Base-by-base conservation (phyloP, 2,329 filamentous ascomycete species). In the Tothia fuscella region DNA sequence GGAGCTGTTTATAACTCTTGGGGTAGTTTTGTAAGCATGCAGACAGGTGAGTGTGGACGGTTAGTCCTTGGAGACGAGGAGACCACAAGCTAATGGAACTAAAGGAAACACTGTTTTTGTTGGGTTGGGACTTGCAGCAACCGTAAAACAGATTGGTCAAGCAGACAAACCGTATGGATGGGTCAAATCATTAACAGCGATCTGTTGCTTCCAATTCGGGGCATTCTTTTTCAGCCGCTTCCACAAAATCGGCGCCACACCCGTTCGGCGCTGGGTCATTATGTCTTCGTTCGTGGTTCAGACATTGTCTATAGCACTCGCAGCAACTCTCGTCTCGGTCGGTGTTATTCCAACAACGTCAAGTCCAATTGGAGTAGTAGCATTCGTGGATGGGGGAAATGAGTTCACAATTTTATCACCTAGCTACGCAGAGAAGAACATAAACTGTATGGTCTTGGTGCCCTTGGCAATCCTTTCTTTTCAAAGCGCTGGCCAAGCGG, bases 51-150 rank as follows among this genome's bases (percentile, higher is more conserved):
- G n/a, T n/a, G n/a, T n/a, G n/a, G n/a, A n/a, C n/a, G n/a, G n/a
- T n/a, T n/a, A n/a, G n/a, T n/a, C n/a, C n/a, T n/a, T n/a, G n/a
- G n/a, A n/a, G n/a, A n/a, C n/a, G n/a, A n/a, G n/a, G n/a, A n/a
- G n/a, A n/a, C n/a, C n/a, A n/a, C n/a, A n/a, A n/a, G n/a, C n/a
- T n/a, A n/a, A n/a, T n/a, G n/a, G n/a, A n/a, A n/a, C n/a, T n/a
- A n/a, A n/a, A n/a, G n/a, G n/a, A n/a, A 89, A 89, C 59, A 87
- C 83, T 4, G 74, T 89, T 36, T 89, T 86, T 56, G 67, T 87
- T 12, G 83, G 82, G 6, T 70, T 88, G 3, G 83, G 83, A 3
- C n/a, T n/a, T n/a, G n/a, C n/a, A n/a, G n/a, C n/a, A n/a, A n/a
- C n/a, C n/a, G n/a, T n/a, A n/a, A n/a, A n/a, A n/a, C n/a, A n/a